Evolutionary conservation across 768 basidiomycete genomes (phyloP).

Genomic region (Wakefieldia striispora): DNA sequence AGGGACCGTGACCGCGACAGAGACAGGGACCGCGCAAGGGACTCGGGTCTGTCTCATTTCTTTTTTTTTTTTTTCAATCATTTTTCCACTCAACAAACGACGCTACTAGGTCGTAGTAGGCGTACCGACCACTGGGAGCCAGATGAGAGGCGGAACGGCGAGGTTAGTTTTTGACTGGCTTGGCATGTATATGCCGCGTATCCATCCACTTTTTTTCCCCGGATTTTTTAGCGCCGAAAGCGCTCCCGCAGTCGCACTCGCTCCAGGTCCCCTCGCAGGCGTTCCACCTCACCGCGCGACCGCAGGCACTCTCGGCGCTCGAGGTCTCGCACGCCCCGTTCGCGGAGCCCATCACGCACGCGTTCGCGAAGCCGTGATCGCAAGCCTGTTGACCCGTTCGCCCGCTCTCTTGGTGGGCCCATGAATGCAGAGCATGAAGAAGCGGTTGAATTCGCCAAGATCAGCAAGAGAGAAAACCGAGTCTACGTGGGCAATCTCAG

Average conservation of each 20-base stretch:
- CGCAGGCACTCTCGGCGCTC: constrained; percentile 57
- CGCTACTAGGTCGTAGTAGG: constrained; percentile 41
- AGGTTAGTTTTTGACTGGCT: constrained; percentile 44
- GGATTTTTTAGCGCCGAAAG: constrained; percentile 52
- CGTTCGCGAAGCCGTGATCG: constrained; percentile 58
- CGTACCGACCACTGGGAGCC: constrained; percentile 82
- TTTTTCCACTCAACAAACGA: neutral
- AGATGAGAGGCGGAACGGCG: constrained; percentile 68
- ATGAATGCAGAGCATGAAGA: constrained; percentile 93
- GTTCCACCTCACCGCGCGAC: constrained; percentile 61
- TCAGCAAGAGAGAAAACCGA: constrained; percentile 96
- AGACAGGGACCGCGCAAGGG: constrained; percentile 53
- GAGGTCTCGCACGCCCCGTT: constrained; percentile 58
- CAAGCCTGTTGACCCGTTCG: constrained; percentile 61
- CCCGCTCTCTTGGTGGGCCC: constrained; percentile 81
- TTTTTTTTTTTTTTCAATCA: neutral
- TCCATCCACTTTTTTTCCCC: neutral
- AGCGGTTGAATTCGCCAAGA: constrained; percentile 92
- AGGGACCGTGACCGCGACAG: constrained; percentile 37
- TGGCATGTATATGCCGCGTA: neutral
- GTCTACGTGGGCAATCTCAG: constrained; percentile 99
- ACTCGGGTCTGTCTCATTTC: constrained; percentile 45
- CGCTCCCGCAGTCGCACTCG: constrained; percentile 66
- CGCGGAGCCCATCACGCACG: constrained; percentile 48
- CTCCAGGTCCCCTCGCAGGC: constrained; percentile 64